These are phyloP conservation scores for Oryza rufipogon DNA, from an alignment of 176 grass and related monocot species.

Conservation along the genomic window DNA sequence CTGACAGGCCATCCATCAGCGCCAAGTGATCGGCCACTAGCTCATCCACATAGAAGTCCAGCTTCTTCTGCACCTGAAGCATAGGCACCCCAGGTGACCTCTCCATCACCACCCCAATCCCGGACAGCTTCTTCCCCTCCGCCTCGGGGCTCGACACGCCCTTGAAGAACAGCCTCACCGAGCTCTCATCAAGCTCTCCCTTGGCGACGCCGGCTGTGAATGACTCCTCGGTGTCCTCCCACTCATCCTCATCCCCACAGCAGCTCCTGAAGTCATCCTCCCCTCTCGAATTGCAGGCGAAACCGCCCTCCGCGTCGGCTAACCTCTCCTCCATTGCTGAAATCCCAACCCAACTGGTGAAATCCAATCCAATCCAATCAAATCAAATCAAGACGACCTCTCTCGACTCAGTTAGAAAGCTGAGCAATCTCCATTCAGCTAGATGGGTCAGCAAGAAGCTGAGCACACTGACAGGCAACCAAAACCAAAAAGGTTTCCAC, in stretches of 20 bases:
- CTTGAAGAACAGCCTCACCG: constrained; percentile 90
- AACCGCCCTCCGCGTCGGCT: background rate
- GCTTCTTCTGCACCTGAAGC: constrained; percentile 88
- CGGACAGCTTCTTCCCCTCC: constrained; percentile 57
- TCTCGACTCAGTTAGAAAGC: constrained; percentile 5
- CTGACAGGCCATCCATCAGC: constrained; percentile 86
- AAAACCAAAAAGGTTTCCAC: constrained; percentile 31
- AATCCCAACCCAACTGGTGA: background rate
- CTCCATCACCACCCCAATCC: constrained; percentile 98
- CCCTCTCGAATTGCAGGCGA: background rate
- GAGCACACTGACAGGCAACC: constrained; percentile 6
- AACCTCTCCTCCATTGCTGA: constrained; percentile 51
- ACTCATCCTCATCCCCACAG: constrained; percentile 83
- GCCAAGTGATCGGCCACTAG: constrained; percentile 95
- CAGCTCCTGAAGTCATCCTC: constrained; percentile 93
- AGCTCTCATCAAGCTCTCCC: constrained; percentile 77
- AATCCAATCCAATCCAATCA: background rate
- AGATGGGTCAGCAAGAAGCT: background rate
- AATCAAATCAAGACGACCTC: too few species aligned
- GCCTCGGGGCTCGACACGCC: constrained; percentile 66
- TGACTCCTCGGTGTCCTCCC: constrained; percentile 95
- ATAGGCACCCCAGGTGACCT: constrained; percentile 52
- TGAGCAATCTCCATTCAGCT: constrained; percentile 17
- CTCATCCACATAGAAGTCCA: constrained; percentile 91
- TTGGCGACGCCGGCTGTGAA: constrained; percentile 53